Percentiles rank a stretch among this genome's conserved stretches.
These are phyloP conservation scores for Aspergillus cavernicola DNA, from an alignment of 495 filamentous ascomycete genomes.

Conservation along the genomic window DNA sequence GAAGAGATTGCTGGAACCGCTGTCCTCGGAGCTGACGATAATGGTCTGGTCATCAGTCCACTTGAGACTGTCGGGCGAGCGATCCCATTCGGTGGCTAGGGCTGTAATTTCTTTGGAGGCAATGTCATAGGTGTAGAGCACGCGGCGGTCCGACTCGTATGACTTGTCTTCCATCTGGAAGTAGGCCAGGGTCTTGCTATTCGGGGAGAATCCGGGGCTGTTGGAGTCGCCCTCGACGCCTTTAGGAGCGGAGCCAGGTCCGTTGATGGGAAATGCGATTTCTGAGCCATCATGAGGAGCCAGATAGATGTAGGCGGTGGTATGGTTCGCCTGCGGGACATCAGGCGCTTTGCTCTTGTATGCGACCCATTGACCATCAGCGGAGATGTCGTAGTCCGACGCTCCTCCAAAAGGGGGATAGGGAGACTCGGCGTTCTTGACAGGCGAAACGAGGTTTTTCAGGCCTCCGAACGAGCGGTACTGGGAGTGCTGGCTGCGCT, in stretches of 20 bases:
- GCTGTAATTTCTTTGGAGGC: slow-evolving; percentile 25
- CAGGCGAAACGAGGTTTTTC: slow-evolving; percentile 40
- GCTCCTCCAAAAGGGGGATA: slow-evolving; percentile 39
- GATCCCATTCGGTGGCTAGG: slow-evolving; percentile 39
- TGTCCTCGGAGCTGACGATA: slow-evolving; percentile 31
- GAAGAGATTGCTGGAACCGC: slow-evolving; percentile 30
- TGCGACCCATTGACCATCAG: slow-evolving; percentile 36
- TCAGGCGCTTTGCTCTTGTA: slow-evolving; percentile 44
- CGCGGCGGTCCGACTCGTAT: slow-evolving; percentile 37
- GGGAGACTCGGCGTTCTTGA: slow-evolving; percentile 44
- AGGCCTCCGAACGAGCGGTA: slow-evolving; percentile 22
- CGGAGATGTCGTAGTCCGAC: slow-evolving; percentile 40
- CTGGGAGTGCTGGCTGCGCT: slow-evolving; percentile 10
- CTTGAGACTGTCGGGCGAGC: slow-evolving; percentile 30
- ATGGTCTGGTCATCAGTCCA: slow-evolving; percentile 36
- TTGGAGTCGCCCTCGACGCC: slow-evolving; percentile 33
- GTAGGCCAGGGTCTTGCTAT: slow-evolving; percentile 35
- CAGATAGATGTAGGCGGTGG: slow-evolving; percentile 38
- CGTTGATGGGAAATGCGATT: slow-evolving; percentile 32
- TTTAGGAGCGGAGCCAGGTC: slow-evolving; percentile 24
- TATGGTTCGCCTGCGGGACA: slow-evolving; percentile 35
- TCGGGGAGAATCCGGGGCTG: slow-evolving; percentile 35
- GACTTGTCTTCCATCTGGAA: slow-evolving; percentile 37
- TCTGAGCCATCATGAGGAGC: slow-evolving; percentile 35
- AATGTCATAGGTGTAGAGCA: slow-evolving; percentile 32